A percentile compares a stretch with the other conserved stretches of the same genome.
Evolutionary conservation across 345 rosid genomes (phyloP).

Genomic region (Moricandia arvensis): DNA sequence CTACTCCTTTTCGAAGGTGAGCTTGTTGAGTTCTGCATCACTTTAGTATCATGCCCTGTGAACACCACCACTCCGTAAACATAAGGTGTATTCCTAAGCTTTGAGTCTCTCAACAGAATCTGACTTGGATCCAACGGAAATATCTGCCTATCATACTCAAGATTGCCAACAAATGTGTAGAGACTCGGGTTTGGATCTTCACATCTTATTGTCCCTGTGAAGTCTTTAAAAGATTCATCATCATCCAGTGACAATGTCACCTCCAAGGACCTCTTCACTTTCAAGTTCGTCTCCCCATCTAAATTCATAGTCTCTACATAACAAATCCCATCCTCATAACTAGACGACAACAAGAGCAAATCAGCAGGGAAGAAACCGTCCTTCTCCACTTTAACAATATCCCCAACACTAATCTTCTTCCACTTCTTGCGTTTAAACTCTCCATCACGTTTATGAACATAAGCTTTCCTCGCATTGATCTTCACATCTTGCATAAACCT

Average conservation of each 20-base stretch:
- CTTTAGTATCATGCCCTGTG: constrained; percentile 94
- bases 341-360: constrained; percentile 75
- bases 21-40: constrained; percentile 86
- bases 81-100: constrained; percentile 82
- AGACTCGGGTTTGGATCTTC: constrained; percentile 96
- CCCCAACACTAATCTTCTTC: constrained; percentile 83
- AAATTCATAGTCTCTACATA: constrained; percentile 99
- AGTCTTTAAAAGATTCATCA: constrained; percentile 62
- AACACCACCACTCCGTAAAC: constrained; percentile 81
- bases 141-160: constrained; percentile 70
- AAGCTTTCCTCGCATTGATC: constrained; percentile 69
- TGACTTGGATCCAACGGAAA: constrained; percentile 83
- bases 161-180: constrained; percentile 82
- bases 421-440: constrained; percentile 58
- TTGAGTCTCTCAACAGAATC: constrained; percentile 96
- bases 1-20: constrained; percentile 90
- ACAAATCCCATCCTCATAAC: constrained; percentile 93
- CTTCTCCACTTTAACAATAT: constrained; percentile 80
- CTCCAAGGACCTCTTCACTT: constrained; percentile 82
- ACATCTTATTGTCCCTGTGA: constrained; percentile 62
- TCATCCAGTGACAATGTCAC: constrained; percentile 63
- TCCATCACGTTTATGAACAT: constrained; percentile 62
- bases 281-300: constrained; percentile 97
- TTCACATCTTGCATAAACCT: constrained; percentile 90
- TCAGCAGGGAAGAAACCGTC: constrained; percentile 93